Conservation (phyloP, 1,284 basidiomycete genomes). For the Vanrija humicola region DNA sequence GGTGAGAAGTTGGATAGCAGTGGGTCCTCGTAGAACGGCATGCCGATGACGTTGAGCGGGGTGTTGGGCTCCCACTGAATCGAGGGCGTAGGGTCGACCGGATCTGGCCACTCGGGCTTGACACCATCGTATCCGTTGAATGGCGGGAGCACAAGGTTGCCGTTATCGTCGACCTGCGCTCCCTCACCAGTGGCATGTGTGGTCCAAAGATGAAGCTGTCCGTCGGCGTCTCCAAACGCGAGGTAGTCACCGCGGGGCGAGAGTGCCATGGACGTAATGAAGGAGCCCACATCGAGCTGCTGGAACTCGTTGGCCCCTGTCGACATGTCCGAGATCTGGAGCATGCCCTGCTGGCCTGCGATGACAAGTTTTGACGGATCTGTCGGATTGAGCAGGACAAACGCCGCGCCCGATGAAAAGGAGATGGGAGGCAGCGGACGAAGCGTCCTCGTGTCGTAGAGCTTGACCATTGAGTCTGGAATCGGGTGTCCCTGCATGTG, state of each 20-base stretch:
- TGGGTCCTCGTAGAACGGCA: slow-evolving; percentile 76
- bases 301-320: slow-evolving; percentile 59
- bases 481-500: slow-evolving; percentile 85
- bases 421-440: slow-evolving; percentile 71
- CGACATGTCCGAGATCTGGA: slow-evolving; percentile 86
- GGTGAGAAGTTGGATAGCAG: slow-evolving; percentile 73
- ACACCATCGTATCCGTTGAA: slow-evolving; percentile 83
- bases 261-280: slow-evolving; percentile 74
- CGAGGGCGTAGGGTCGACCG: slow-evolving; percentile 62
- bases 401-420: slow-evolving; percentile 82
- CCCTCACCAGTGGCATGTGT: slow-evolving; percentile 63
- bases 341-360: slow-evolving; percentile 75
- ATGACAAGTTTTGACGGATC: slow-evolving; percentile 73
- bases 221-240: slow-evolving; percentile 87
- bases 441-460: slow-evolving; percentile 84
- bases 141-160: slow-evolving; percentile 52
- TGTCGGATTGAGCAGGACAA: slow-evolving; percentile 77
- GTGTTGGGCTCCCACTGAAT: slow-evolving; percentile 78
- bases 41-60: slow-evolving; percentile 84
- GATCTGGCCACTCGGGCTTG: slow-evolving; percentile 79
- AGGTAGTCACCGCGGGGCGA: slow-evolving; percentile 85
- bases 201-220: slow-evolving; percentile 78
- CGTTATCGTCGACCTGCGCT: slow-evolving; percentile 38
- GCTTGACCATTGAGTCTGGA: slow-evolving; percentile 86
- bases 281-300: slow-evolving; percentile 59